Evolutionary conservation across 345 rosid species (phyloP), one percentile per base, ranked within the genome.

Genomic region (Cardamine occulta): DNA sequence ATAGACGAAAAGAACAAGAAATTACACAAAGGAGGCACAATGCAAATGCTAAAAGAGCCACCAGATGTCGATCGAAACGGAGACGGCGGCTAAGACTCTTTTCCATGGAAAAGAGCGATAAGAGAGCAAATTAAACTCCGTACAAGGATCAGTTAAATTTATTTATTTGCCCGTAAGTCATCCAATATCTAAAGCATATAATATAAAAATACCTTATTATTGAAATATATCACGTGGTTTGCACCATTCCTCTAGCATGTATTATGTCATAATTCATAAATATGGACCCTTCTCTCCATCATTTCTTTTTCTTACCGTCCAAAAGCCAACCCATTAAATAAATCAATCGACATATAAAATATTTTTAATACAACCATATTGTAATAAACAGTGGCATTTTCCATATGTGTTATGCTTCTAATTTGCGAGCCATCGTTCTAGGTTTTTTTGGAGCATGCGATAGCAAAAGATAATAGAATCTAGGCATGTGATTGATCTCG

Each of bases 251-350:
- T 58, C 26, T 21, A 58, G 32, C 69, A 58, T 72, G 73, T 51
- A 65, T 51, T 65, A 66, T 66, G 81, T 66, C 76, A 71, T 63
- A 63, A 17, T 63, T 54, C 31, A 77, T 65, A 49, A 49, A 66
- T 59, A 66, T 66, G 81, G 77, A 78, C 77, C 74, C 77, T 66
- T 51, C 73, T 40, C 81, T 66, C 69, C 73, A 66, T 72, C 13
- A 45, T 70, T 77, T 70, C 10, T 1, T 28, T 77, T 32, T 63
- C 71, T 77, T 64, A 51, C 49, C 63, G 39, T 65, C 63, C 68
- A 78, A 56, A 78, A 66, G 63, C 73, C 73, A 58, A 65, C 68
- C 72, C 72, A 70, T 55, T 54, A 24, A 32, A 31, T 14, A 29
- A 48, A 56, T 7, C 12, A 19, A 29, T 8, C 19, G 15, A 18